Percentiles rank a stretch among this genome's conserved stretches.
Evolutionary conservation across 148 eudicot genomes (phyloP).

Genomic region (Beta vulgaris): DNA sequence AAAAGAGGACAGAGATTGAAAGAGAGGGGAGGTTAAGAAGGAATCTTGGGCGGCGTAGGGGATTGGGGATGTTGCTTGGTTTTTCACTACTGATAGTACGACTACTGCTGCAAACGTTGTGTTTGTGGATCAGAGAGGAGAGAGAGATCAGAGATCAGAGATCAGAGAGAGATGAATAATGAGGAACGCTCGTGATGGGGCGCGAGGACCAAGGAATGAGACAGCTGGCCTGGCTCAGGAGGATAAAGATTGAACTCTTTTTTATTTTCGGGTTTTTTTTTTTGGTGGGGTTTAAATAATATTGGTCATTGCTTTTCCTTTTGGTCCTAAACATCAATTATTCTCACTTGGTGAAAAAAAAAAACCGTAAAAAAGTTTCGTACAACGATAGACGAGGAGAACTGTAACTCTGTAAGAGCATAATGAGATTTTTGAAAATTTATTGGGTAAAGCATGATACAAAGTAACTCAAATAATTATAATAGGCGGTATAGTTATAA

Average conservation of each 20-base stretch:
- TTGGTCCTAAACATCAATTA: too few species aligned
- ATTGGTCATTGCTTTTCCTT: too few species aligned
- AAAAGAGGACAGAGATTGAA: too few species aligned
- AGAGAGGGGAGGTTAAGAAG: background rate
- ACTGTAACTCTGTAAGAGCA: too few species aligned
- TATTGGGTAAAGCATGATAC: too few species aligned
- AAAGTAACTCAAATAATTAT: too few species aligned
- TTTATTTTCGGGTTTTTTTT: background rate
- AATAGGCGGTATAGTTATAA: too few species aligned
- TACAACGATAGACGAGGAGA: too few species aligned
- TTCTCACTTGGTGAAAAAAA: too few species aligned
- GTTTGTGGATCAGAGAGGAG: slow-evolving; percentile 11
- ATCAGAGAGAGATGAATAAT: slow-evolving; percentile 16
- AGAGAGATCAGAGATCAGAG: background rate
- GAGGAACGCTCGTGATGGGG: slow-evolving; percentile 36
- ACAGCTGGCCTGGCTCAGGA: slow-evolving; percentile 31
- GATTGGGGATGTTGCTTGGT: slow-evolving; percentile 18
- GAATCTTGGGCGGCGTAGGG: slow-evolving; percentile 11
- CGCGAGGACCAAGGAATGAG: slow-evolving; percentile 28
- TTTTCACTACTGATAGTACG: slow-evolving; percentile 17
- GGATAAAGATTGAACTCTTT: slow-evolving; percentile 22
- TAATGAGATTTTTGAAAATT: too few species aligned
- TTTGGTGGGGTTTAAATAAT: too few species aligned
- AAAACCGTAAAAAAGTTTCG: too few species aligned
- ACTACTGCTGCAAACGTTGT: slow-evolving; percentile 9